Percentiles rank a stretch among this genome's conserved stretches.
These are phyloP conservation scores for Diddensiella transvaalensis DNA, from an alignment of 805 yeast genomes.

Conservation along the genomic window DNA sequence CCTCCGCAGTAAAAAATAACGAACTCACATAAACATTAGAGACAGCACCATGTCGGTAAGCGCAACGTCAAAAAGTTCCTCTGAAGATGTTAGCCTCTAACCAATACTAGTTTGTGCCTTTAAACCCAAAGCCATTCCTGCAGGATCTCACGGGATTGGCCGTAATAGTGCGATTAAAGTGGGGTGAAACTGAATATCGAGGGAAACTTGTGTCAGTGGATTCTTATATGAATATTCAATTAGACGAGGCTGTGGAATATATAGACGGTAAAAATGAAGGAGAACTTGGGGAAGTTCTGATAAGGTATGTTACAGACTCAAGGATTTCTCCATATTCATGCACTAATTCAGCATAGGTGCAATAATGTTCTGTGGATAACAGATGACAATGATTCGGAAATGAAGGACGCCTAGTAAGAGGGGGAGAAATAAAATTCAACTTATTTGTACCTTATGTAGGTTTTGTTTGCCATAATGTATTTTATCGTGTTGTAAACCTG, in stretches of 20 bases:
- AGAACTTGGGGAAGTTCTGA: conserved; percentile 70
- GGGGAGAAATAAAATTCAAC: background rate
- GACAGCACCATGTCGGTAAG: too few species aligned
- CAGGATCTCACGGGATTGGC: conserved; percentile 66
- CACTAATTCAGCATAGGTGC: too few species aligned
- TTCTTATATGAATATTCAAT: conserved; percentile 85
- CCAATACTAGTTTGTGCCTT: conserved; percentile 53
- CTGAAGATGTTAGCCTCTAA: too few species aligned
- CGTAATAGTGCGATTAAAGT: conserved; percentile 78
- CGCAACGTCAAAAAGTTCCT: too few species aligned
- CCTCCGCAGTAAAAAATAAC: too few species aligned
- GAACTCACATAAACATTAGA: too few species aligned
- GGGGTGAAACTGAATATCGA: conserved; percentile 83
- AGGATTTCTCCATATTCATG: background rate
- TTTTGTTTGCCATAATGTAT: background rate
- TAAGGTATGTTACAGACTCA: conserved; percentile 42
- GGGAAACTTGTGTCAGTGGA: conserved; percentile 80
- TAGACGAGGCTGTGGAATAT: conserved; percentile 57
- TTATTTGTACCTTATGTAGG: conserved; percentile 3
- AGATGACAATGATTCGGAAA: conserved; percentile 31
- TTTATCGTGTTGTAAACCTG: background rate
- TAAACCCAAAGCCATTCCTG: conserved; percentile 88
- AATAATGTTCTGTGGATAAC: conserved; percentile 82
- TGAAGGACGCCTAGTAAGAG: conserved; percentile 8
- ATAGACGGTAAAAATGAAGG: conserved; percentile 48